Evolutionary conservation across 495 filamentous ascomycete genomes (phyloP), one percentile per base, ranked within the genome.

Genomic region (Neurospora discreta): DNA sequence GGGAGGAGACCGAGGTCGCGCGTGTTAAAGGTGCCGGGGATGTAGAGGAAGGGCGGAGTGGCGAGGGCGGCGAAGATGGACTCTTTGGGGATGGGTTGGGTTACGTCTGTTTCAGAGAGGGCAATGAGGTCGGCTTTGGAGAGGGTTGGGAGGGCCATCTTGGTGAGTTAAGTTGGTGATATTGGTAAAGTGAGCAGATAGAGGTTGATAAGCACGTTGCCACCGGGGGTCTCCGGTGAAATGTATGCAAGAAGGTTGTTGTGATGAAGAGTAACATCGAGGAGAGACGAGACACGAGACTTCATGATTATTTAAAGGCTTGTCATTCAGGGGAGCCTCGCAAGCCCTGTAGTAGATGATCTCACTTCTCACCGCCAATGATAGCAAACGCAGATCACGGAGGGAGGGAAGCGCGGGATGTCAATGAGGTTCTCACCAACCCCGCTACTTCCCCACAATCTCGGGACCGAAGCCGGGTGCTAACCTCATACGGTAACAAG

Each of bases 11-110:
- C 87, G 39, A 89, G 73, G 71, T 87, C 86, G 58, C 87, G 87
- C 40, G 87, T 80, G 76, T 90, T 89, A 78, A 84, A 82, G 36
- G 79, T 81, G 36, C 85, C 85, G 10, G 84, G 83, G 70, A 89
- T 73, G 71, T 79, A 75, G 69, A 87, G 76, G 77, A 90, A 90
- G 18, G 88, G 88, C 9, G 87, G 80, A 18, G 75, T 68, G 7
- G 82, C 80, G 26, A 87, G 74, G 43, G 78, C 75, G 0, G 76
- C 71, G 23, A 67, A 40, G 43, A 84, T 76, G 30, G 74, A 65
- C 43, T 77, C 71, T 8, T 72, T 58, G 0, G 79, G 73, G 43
- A 85, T 74, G 58, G 81, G 76, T 6, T 73, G 44, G 36, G 70
- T 68, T 44, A 81, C 82, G 71, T 83, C 82, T 15, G 80, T 82